A percentile compares a stretch with the other conserved stretches of the same genome.
Evolutionary conservation across 2,329 filamentous ascomycete genomes (phyloP).

Genomic region (Graphium sp.): DNA sequence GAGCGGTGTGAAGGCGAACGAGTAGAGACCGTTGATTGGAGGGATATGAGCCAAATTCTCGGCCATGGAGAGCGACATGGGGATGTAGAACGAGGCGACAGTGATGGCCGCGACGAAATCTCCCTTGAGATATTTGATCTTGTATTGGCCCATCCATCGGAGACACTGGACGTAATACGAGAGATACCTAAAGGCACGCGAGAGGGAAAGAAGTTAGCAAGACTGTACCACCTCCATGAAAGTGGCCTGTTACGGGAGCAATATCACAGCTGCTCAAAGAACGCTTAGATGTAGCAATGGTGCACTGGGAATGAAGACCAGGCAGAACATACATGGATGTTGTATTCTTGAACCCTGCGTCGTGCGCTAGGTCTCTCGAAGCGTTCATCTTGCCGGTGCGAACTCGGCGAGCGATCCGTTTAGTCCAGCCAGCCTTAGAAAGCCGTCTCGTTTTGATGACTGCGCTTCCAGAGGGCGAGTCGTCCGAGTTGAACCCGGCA

Average conservation of each 20-base stretch:
- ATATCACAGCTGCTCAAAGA: too few species aligned
- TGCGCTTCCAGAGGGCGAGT: too few species aligned
- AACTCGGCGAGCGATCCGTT: too few species aligned
- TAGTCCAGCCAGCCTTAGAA: too few species aligned
- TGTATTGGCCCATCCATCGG: constrained; percentile 82
- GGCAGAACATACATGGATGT: constrained; percentile 1
- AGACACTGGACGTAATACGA: constrained; percentile 86
- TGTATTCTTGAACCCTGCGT: constrained; percentile 2
- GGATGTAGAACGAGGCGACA: constrained; percentile 97
- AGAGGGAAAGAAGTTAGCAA: constrained; percentile 1
- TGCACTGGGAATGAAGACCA: too few species aligned
- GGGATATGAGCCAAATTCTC: constrained; percentile 86
- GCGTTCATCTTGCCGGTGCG: constrained; percentile 2
- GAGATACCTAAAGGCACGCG: constrained; percentile 47
- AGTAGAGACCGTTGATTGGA: constrained; percentile 84
- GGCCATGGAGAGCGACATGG: constrained; percentile 88
- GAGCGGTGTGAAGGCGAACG: constrained; percentile 83
- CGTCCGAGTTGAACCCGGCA: too few species aligned
- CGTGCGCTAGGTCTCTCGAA: constrained; percentile 1
- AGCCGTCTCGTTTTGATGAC: too few species aligned
- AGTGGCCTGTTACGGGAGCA: not conserved
- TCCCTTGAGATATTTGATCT: constrained; percentile 63
- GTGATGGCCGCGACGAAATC: constrained; percentile 81
- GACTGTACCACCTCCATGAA: not conserved
- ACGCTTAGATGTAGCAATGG: too few species aligned